Conservation (phyloP, 1,139 yeast genomes). For the Magnusiomyces sp. region DNA sequence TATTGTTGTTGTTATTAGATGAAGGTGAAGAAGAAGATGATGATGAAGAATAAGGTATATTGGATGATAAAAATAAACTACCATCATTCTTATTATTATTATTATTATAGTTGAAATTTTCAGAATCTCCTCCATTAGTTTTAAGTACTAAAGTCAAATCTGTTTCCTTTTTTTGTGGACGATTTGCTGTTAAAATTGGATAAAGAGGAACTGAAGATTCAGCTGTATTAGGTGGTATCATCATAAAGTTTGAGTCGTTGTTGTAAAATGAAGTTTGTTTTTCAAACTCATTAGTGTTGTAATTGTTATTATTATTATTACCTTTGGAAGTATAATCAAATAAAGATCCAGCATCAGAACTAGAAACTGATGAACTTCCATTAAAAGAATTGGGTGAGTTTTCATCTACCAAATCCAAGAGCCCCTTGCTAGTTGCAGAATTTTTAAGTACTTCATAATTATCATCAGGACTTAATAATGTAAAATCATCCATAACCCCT, state of each 20-base stretch:
- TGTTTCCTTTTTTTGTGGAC: slow-evolving; percentile 12
- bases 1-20: too few species aligned
- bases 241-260: neutral
- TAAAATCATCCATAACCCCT: slow-evolving; percentile 11
- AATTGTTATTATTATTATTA: neutral
- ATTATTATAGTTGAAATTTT: neutral
- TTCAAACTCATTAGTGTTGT: neutral
- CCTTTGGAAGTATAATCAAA: too few species aligned
- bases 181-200: slow-evolving; percentile 13
- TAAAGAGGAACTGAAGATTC: slow-evolving; percentile 5
- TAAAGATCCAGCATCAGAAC: too few species aligned
- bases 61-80: too few species aligned
- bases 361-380: neutral
- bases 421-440: slow-evolving; percentile 6
- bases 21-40: too few species aligned
- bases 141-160: neutral
- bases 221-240: neutral
- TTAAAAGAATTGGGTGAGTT: neutral
- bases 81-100: neutral
- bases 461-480: slow-evolving; percentile 13
- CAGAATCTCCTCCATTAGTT: neutral
- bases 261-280: neutral
- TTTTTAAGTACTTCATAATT: slow-evolving; percentile 12
- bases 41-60: too few species aligned
- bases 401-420: slow-evolving; percentile 1